Evolutionary conservation across 2,329 filamentous ascomycete species (phyloP), one percentile per base, ranked within the genome.

Genomic region (Colletotrichum incanum): DNA sequence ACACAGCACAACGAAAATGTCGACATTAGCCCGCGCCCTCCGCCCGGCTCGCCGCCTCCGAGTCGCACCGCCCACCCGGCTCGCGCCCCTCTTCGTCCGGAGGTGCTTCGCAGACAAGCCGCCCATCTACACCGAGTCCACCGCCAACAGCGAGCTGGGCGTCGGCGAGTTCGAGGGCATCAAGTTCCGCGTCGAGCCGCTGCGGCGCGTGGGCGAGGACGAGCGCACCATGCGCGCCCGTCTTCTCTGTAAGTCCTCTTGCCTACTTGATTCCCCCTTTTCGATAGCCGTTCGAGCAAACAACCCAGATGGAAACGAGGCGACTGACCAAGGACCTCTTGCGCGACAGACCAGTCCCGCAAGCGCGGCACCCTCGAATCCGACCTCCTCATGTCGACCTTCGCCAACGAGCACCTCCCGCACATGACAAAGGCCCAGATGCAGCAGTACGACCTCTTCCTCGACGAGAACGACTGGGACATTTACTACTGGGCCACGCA

Each of bases 401-500:
- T 99, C 81, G 96, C 96, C 75, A 91, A 96, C 76, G 86, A 87
- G 66, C 88, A 97, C 83, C 91, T 99, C 28, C 86, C 87, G 54
- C 85, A 85, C 73, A 97, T 99, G 94, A 90, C 89, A 1, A 82
- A 86, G 7, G 83, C 87, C 62, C 93, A 97, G 80, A 91, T 98
- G 77, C 84, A 89, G 77, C 90, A 97, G 83, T 98, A 96, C 86
- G 96, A 98, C 82, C 86, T 89, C 37, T 97, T 99, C 86, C 91
- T 99, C 68, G 96, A 99, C 83, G 96, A 99, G 85, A 99, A 99
- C 83, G 96, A 99, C 86, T 99, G 96, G 96, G 96, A 99, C 82
- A 98, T 99, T 74, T 99, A 99, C 88, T 99, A 99, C 88, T 99
- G 96, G 96, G 94, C 94, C 4, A 99, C 96, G 20, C 96, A 99